Evolutionary conservation across 805 yeast genomes (phyloP).

Genomic region (Candida maris): DNA sequence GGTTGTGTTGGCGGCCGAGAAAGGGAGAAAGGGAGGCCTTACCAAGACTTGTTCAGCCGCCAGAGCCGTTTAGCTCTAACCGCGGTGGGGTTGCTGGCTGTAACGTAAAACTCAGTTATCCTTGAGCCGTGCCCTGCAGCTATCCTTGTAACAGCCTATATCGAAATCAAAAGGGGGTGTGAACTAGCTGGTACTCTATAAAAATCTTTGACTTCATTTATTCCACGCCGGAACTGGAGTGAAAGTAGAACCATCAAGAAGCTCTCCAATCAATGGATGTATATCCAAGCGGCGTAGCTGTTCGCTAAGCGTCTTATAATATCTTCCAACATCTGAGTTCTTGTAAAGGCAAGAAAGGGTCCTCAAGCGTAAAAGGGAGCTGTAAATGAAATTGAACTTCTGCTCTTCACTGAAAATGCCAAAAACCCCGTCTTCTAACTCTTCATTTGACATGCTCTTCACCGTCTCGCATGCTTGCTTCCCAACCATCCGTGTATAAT

Average conservation of each 20-base stretch:
- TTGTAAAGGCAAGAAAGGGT: slow-evolving; percentile 4
- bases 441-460: slow-evolving; percentile 5
- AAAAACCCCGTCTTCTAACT: slow-evolving; percentile 26
- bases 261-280: slow-evolving; percentile 18
- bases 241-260: slow-evolving; percentile 4
- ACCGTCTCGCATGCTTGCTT: slow-evolving; percentile 6
- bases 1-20: too few species aligned
- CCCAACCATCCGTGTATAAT: slow-evolving; percentile 1
- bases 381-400: slow-evolving; percentile 21
- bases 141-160: too few species aligned
- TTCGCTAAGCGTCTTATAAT: not conserved
- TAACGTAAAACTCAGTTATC: too few species aligned
- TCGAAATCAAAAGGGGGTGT: too few species aligned
- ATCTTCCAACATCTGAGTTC: not conserved
- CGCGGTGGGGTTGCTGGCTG: too few species aligned
- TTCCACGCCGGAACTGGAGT: too few species aligned
- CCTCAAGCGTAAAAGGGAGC: slow-evolving; percentile 11
- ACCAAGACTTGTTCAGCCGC: too few species aligned
- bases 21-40: too few species aligned
- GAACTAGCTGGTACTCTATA: too few species aligned
- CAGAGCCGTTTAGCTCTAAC: too few species aligned
- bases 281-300: slow-evolving; percentile 2
- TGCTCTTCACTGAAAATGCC: slow-evolving; percentile 28
- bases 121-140: too few species aligned
- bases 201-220: too few species aligned